Conservation (phyloP, 768 basidiomycete species). For the Mycena olivaceomarginata region DNA sequence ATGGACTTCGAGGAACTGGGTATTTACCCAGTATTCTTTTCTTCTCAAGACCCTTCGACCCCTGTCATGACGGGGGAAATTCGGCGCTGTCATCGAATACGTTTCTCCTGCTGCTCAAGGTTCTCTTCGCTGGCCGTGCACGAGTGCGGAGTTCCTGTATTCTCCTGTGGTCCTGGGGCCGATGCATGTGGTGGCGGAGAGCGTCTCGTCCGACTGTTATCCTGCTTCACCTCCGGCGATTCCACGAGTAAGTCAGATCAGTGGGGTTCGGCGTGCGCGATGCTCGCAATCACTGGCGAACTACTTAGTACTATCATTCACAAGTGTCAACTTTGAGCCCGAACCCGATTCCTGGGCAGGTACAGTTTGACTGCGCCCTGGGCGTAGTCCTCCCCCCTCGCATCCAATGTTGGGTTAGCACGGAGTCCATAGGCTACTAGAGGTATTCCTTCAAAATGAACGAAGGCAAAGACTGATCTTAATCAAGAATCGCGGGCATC, state of each 20-base stretch:
- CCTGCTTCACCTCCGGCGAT: conserved; percentile 3
- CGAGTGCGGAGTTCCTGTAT: not conserved
- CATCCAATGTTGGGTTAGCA: conserved; percentile 1
- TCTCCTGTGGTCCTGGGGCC: not conserved
- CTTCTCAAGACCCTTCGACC: too few relatives aligned
- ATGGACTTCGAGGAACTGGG: too few relatives aligned
- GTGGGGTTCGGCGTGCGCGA: not conserved
- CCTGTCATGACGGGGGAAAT: too few relatives aligned
- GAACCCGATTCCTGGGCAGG: conserved; percentile 18
- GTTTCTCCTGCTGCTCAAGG: too few relatives aligned
- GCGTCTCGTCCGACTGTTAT: not conserved
- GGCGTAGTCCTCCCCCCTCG: conserved; percentile 29
- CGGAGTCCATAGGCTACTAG: not conserved
- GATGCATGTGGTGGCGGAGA: conserved; percentile 1
- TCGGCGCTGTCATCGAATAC: too few relatives aligned
- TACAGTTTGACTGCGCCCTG: not conserved
- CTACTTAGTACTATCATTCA: too few relatives aligned
- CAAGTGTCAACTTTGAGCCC: not conserved
- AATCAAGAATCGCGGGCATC: conserved; percentile 29
- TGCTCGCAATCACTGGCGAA: not conserved
- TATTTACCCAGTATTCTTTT: too few relatives aligned
- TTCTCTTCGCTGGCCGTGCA: conserved; percentile 12
- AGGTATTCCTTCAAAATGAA: conserved; percentile 11
- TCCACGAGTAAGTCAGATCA: not conserved
- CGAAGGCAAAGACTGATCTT: conserved; percentile 22